Base-by-base conservation (phyloP, 257 asterid genomes). In the Penstemon eatonii region DNA sequence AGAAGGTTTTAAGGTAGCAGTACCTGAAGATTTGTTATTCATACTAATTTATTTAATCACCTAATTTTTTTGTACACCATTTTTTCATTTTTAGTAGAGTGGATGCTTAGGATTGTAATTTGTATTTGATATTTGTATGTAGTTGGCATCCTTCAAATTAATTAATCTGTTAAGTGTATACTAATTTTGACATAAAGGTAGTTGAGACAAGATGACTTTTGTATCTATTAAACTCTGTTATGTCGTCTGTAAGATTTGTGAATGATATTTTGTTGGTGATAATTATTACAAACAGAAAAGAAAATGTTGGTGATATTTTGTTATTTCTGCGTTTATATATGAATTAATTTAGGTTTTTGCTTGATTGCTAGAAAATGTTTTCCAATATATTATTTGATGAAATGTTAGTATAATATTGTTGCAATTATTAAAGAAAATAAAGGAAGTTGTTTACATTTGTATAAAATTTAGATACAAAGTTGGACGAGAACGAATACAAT, bases 101-200 rank as follows among this genome's bases (percentile, higher is more conserved):
- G 81, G 88, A 71, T 82, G 86, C 83, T 5, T 70, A 82, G 88
- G 81, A 60, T 65, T 73, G 76, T 73, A 64, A 67, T 74, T 73
- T 65, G 72, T 56, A 64, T 39, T 63, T 51, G 78, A 75, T 81
- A 43, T 66, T 56, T 63, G 81, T 76, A 67, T 56, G 71, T 80
- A 78, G 78, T 53, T 13, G 6, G 83, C 86, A 75, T 79, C 82
- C 82, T 55, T 69, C 81, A 71, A 72, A 56, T 11, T 5, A 45
- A 36, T 66, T 52, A 60, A 33, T 66, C 36, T 68, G 68, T 53
- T 13, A 39, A 63, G 43, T 73, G 76, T 53, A 65, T 56, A 52
- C 78, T 41, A 43, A 54, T 42, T 60, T 55, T 7, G 53, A 68
- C 44, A 36, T 78, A 73, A 56, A 65, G 15, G 39, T 70, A 65